A percentile compares a stretch with the other conserved stretches of the same genome.
phyloP scores from a whole-genome alignment of 169 alveolate genomes.

The Cryptosporidium parvum region DNA sequence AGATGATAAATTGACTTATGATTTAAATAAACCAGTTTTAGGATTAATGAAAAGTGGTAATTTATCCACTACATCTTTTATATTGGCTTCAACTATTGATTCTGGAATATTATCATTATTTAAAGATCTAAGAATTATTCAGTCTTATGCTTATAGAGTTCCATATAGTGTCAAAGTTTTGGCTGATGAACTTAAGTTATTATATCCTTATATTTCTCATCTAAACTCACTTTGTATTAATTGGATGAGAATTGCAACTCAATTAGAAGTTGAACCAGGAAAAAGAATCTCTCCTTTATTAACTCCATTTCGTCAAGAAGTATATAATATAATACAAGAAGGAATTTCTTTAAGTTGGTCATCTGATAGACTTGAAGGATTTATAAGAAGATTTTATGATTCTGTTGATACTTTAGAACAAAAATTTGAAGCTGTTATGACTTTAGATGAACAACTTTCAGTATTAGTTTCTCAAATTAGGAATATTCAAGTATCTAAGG shows the following conservation, averaged over 20 bases:
- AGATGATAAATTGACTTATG: slow-evolving; percentile 80
- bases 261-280: slow-evolving; percentile 63
- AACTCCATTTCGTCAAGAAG: slow-evolving; percentile 48
- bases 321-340: slow-evolving; percentile 79
- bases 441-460: slow-evolving; percentile 66
- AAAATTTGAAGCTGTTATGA: slow-evolving; percentile 80
- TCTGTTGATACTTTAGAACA: slow-evolving; percentile 79
- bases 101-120: slow-evolving; percentile 81
- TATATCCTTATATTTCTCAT: slow-evolving; percentile 89
- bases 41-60: slow-evolving; percentile 79
- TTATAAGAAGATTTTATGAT: slow-evolving; percentile 78
- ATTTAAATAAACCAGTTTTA: slow-evolving; percentile 81
- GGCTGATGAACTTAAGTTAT: slow-evolving; percentile 92
- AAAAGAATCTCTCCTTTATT: slow-evolving; percentile 54
- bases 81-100: slow-evolving; percentile 89
- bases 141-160: slow-evolving; percentile 86
- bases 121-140: slow-evolving; percentile 85
- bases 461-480: slow-evolving; percentile 44
- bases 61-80: slow-evolving; percentile 82
- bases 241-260: slow-evolving; percentile 71
- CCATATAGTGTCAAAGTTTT: slow-evolving; percentile 90
- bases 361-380: slow-evolving; percentile 79
- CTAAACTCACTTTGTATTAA: slow-evolving; percentile 81
- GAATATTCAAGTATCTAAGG: slow-evolving; percentile 29
- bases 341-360: slow-evolving; percentile 81